Evolutionary conservation across 345 rosid species (phyloP).

Genomic region (Citrus unshiu): DNA sequence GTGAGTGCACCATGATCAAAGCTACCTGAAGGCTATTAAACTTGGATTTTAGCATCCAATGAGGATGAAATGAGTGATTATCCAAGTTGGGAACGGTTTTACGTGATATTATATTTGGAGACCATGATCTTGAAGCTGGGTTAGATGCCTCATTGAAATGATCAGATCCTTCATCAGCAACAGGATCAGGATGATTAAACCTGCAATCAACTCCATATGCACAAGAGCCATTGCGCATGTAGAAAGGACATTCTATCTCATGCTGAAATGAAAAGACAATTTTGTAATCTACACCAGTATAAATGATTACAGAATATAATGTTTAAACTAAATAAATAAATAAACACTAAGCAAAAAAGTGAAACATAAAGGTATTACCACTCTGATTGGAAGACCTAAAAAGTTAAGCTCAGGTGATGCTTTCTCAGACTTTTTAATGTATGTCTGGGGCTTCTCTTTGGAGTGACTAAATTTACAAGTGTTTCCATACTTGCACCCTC

Average conservation of each 20-base stretch:
- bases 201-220: conserved; percentile 45
- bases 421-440: conserved; percentile 14
- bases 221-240: conserved; percentile 60
- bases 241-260: conserved; percentile 47
- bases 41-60: conserved; percentile 7
- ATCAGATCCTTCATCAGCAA: conserved; percentile 30
- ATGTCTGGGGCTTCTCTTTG: conserved; percentile 8
- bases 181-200: conserved; percentile 62
- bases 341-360: neutral
- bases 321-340: neutral
- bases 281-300: neutral
- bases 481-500: conserved; percentile 49
- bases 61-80: conserved; percentile 4
- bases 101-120: conserved; percentile 1
- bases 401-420: conserved; percentile 32
- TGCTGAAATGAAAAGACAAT: conserved; percentile 28
- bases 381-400: conserved; percentile 45
- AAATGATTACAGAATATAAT: neutral
- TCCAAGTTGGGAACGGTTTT: conserved; percentile 12
- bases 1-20: neutral
- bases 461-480: conserved; percentile 45
- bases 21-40: conserved; percentile 13
- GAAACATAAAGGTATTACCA: conserved; percentile 15
- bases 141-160: conserved; percentile 2
- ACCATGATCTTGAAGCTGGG: neutral